These are phyloP conservation scores for Ampelomyces quisqualis DNA, from an alignment of 2,329 filamentous ascomycete species.

Conservation along the genomic window DNA sequence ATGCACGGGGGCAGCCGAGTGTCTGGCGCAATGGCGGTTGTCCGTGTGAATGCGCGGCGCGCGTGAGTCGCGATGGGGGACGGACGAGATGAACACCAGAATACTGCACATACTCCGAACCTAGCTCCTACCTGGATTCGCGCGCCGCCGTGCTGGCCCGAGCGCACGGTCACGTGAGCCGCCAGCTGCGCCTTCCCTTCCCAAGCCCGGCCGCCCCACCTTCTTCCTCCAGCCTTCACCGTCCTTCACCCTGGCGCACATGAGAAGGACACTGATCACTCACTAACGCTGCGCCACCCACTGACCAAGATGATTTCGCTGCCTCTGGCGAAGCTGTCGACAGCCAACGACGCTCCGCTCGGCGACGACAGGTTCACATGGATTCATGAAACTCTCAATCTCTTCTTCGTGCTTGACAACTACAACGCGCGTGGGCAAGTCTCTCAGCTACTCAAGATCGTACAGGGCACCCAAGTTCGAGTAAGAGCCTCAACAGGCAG, in stretches of 20 bases:
- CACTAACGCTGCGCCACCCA: conserved; percentile 12
- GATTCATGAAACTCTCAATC: conserved; percentile 35
- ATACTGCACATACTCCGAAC: conserved; percentile 28
- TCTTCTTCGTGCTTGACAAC: conserved; percentile 38
- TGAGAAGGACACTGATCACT: conserved; percentile 5
- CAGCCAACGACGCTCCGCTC: conserved; percentile 33
- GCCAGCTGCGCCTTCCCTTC: conserved; percentile 17
- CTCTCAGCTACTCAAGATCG: conserved; percentile 43
- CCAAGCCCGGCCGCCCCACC: background rate
- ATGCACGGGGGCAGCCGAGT: conserved; percentile 22
- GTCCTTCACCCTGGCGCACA: background rate
- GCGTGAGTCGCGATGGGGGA: conserved; percentile 33
- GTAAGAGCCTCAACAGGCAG: conserved; percentile 35
- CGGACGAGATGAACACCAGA: conserved; percentile 38
- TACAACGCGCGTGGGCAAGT: conserved; percentile 26
- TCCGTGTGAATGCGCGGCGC: conserved; percentile 32
- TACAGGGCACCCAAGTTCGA: conserved; percentile 46
- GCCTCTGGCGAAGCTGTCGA: conserved; percentile 36
- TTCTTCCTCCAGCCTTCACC: background rate
- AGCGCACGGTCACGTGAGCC: conserved; percentile 22
- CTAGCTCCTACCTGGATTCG: conserved; percentile 21
- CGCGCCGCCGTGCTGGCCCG: conserved; percentile 10
- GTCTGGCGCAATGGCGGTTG: conserved; percentile 26
- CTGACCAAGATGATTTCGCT: conserved; percentile 31
- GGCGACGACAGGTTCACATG: conserved; percentile 38